Evolutionary conservation across 2,329 filamentous ascomycete genomes (phyloP).

Genomic region (Plectosphaerella plurivora): DNA sequence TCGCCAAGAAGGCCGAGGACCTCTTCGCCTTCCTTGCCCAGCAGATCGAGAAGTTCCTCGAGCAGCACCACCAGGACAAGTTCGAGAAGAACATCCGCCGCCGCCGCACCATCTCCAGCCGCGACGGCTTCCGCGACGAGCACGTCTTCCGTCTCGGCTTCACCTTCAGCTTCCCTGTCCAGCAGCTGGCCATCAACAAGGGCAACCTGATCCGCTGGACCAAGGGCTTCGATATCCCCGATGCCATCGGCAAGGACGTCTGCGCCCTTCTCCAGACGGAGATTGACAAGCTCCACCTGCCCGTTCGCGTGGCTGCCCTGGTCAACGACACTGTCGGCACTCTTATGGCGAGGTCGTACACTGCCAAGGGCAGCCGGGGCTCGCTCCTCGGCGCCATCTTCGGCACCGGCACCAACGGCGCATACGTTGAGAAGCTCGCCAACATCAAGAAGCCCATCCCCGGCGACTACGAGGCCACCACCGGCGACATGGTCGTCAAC

Average conservation of each 20-base stretch:
- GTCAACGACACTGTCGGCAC: slow-evolving; percentile 98
- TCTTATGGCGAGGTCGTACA: slow-evolving; percentile 95
- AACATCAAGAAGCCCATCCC: slow-evolving; percentile 76
- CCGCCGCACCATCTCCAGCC: slow-evolving; percentile 55
- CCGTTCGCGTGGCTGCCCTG: slow-evolving; percentile 89
- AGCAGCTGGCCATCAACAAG: slow-evolving; percentile 93
- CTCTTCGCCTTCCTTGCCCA: slow-evolving; percentile 90
- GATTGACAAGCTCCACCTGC: slow-evolving; percentile 80
- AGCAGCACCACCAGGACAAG: slow-evolving; percentile 81
- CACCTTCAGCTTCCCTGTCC: slow-evolving; percentile 95
- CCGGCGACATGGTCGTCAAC: slow-evolving; percentile 96
- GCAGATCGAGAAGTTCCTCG: slow-evolving; percentile 85
- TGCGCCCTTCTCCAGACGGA: slow-evolving; percentile 85
- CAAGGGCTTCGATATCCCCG: slow-evolving; percentile 96
- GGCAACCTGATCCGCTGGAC: slow-evolving; percentile 95
- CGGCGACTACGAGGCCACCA: slow-evolving; percentile 70
- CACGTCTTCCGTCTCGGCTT: slow-evolving; percentile 93
- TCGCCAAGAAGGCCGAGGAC: slow-evolving; percentile 77
- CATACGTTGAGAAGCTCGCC: slow-evolving; percentile 87
- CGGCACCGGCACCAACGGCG: slow-evolving; percentile 77
- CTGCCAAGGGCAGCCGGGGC: slow-evolving; percentile 78
- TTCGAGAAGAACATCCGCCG: slow-evolving; percentile 68
- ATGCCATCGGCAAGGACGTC: slow-evolving; percentile 90
- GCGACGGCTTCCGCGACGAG: slow-evolving; percentile 60
- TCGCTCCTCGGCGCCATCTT: slow-evolving; percentile 95